These are phyloP conservation scores for Aspergillus sp. DNA, from an alignment of 2,329 filamentous ascomycete genomes.

Conservation along the genomic window DNA sequence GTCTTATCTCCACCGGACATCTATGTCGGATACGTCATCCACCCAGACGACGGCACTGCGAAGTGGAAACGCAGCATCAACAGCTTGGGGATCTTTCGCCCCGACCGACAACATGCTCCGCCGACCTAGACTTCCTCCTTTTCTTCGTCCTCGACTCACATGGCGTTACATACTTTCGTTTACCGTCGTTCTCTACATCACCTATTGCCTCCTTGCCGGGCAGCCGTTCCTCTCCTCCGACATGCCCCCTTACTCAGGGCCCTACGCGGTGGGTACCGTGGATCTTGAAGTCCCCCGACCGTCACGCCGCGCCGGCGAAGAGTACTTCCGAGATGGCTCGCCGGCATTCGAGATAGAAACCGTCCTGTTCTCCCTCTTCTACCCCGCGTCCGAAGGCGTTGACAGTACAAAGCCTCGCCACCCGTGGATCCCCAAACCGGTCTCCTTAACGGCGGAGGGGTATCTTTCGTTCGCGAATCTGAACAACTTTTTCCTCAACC, in stretches of 20 bases:
- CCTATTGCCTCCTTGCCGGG: neutral
- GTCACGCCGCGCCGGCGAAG: neutral
- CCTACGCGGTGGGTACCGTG: neutral
- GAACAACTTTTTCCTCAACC: neutral
- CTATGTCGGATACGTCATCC: neutral
- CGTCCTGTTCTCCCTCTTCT: neutral
- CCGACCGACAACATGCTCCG: neutral
- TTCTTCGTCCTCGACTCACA: neutral
- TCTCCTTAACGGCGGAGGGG: neutral
- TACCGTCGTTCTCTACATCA: neutral
- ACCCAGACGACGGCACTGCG: neutral
- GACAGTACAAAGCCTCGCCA: neutral
- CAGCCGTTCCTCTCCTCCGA: neutral
- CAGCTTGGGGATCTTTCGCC: neutral
- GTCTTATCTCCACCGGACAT: neutral
- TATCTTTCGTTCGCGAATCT: neutral
- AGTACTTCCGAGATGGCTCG: neutral
- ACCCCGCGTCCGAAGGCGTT: neutral
- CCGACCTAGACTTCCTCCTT: neutral
- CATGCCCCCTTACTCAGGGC: neutral
- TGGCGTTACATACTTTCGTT: neutral
- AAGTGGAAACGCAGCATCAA: neutral
- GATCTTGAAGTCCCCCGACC: neutral
- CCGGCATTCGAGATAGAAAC: neutral
- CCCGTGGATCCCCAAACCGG: neutral